Conservation (phyloP, 768 basidiomycete species). For the Austroboletus eburneus region DNA sequence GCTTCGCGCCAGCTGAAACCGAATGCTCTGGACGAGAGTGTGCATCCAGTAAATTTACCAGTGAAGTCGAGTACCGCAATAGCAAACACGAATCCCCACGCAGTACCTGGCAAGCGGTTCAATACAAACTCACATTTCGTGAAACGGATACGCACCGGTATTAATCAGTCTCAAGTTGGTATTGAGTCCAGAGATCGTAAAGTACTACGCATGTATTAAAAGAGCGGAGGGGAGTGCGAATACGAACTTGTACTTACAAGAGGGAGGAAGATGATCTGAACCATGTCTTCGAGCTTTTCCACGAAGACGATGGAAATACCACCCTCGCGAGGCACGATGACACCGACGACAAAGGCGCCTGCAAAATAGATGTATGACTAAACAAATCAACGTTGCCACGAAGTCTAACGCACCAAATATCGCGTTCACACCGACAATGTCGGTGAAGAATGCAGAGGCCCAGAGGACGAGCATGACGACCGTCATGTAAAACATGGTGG, state of each 20-base stretch:
- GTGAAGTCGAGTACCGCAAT: conserved; percentile 75
- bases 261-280: conserved; percentile 84
- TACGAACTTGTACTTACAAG: conserved; percentile 47
- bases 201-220: conserved; percentile 60
- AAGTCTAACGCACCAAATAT: conserved; percentile 63
- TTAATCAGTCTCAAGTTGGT: conserved; percentile 86
- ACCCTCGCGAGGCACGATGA: conserved; percentile 84
- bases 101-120: conserved; percentile 45
- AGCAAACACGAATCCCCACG: conserved; percentile 85
- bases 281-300: conserved; percentile 94
- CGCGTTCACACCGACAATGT: conserved; percentile 90
- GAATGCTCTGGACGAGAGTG: conserved; percentile 58
- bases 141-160: conserved; percentile 42
- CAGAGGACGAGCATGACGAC: conserved; percentile 76
- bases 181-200: conserved; percentile 88
- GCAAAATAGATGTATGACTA: background rate
- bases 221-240: background rate
- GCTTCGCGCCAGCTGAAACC: conserved; percentile 83
- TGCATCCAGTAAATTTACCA: conserved; percentile 88
- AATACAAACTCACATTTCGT: background rate
- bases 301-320: conserved; percentile 81
- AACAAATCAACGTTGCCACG: background rate
- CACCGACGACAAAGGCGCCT: conserved; percentile 80
- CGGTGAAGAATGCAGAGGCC: conserved; percentile 88
- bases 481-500: conserved; percentile 88